Base-by-base conservation (phyloP, 176 grass and related monocot genomes). In the Aegilops tauschii region DNA sequence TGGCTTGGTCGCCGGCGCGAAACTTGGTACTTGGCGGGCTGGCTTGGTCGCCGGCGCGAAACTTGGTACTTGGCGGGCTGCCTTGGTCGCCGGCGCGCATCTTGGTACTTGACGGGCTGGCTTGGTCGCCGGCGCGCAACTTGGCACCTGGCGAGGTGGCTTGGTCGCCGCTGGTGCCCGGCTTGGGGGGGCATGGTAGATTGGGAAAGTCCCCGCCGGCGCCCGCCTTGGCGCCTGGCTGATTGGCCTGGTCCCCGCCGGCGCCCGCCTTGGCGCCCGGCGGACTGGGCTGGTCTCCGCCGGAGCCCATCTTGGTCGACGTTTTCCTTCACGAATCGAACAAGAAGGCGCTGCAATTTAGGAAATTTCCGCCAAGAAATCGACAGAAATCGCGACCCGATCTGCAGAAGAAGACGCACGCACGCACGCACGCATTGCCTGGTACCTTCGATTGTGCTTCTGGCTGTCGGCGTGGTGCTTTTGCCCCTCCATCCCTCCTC, bases 401-500 rank as follows among this genome's bases (percentile, higher is more conserved):
- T 11, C 54, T 4, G 69, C 27, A 23, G 2, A 16, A 83, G 31
- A 36, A 34, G 39, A 42, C 8, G 36, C 49, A 16, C 35, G 36
- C 32, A 32, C 30, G 30, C 40, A 5, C 80, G 40, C 70, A 45
- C 49, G 49, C 49, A 17, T 52, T 52, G 49, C 49, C 49, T 52
- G 1, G 47, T 17, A 91, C 86, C 70, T 88, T 40, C 69, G 69
- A 30, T 8, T 61, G 20, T 32, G 71, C 50, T 85, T 88, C 9
- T 37, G 75, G 70, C 23, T 56, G 32, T 91, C 90, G 30, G 23
- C 18, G 14, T 56, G 76, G n/a, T 80, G 82, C n/a, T 85, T 63
- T 86, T 67, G 81, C 82, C 86, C 82, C 54, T 91, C 86, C 85
- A 88, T 90, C 18, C 54, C 52, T 56, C 18, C 61, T 28, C 39